Conservation (phyloP, 305 asterid genomes). For the Solanum chacoense region DNA sequence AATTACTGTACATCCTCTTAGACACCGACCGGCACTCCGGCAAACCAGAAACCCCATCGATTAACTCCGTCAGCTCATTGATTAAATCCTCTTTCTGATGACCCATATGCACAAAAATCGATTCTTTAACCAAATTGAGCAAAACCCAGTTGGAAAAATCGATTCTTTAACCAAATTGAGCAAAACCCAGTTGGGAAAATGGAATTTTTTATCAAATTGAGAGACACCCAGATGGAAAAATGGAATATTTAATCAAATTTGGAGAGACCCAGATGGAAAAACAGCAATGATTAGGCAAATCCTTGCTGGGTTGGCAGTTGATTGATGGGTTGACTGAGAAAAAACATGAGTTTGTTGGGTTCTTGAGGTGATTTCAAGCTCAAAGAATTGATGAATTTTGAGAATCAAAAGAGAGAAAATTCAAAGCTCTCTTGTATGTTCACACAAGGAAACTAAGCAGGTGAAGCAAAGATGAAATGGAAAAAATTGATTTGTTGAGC, state of each 20-base stretch:
- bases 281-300: not conserved
- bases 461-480: not conserved
- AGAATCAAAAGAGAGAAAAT: not conserved
- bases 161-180: not conserved
- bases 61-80: slow-evolving; percentile 49
- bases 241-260: not conserved
- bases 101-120: slow-evolving; percentile 21
- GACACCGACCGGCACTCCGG: slow-evolving; percentile 73
- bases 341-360: not conserved
- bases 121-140: not conserved
- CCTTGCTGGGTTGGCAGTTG: not conserved
- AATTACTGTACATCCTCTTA: slow-evolving; percentile 57
- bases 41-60: slow-evolving; percentile 39
- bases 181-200: not conserved
- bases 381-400: not conserved
- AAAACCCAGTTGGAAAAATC: not conserved
- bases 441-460: not conserved
- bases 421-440: not conserved
- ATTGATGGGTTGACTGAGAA: not conserved
- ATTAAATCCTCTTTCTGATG: slow-evolving; percentile 28
- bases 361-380: not conserved
- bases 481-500: not conserved
- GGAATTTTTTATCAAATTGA: not conserved
- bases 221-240: not conserved
- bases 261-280: not conserved